Base-by-base conservation (phyloP, 2,329 filamentous ascomycete species). In the Aspergillus nomiae region DNA sequence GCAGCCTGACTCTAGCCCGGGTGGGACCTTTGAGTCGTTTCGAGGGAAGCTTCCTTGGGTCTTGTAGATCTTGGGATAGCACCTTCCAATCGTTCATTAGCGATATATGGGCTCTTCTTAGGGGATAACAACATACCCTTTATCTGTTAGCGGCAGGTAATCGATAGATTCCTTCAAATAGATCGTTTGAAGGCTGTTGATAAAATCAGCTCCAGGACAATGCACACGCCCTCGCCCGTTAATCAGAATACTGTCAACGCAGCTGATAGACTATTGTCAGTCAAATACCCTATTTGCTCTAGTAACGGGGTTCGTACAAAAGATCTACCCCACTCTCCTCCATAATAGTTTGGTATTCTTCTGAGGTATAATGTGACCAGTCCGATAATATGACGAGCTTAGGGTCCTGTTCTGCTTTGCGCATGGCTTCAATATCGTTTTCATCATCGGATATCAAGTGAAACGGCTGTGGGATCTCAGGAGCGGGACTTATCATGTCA, bases 301-400 rank as follows among this genome's bases (percentile, higher is more conserved):
- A 32, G 28, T 16, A n/a, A 32, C 19, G 14, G 28, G 21, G 28
- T 34, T 4, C 66, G 16, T 63, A 71, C 67, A 69, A 67, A n/a
- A 74, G 56, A 38, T 70, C 63, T 3, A 69, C 36, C n/a, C 68
- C 62, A 21, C 56, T 68, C 2, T 70, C 68, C 32, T 70, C 58
- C 61, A 75, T 67, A n/a, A 69, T 70, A 1, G 65, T 68, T 51
- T 72, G 70, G 56, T 80, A 82, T 56, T 85, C 74, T 1, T 76
- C 69, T 0, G 85, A 87, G 0, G 83, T 85, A 14, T 85, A 77
- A 63, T 87, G 84, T 19, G 81, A 82, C 78, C 84, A 86, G 67
- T 90, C 87, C 1, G 83, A 82, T 1, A 89, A 71, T 5, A 87
- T 67, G 7, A 89, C 63, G 0, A 85, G 80, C 8, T 77, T 74